A percentile compares a stretch with the other conserved stretches of the same genome.
These are phyloP conservation scores for Colletotrichum sidae DNA, from an alignment of 2,329 filamentous ascomycete species.

Conservation along the genomic window DNA sequence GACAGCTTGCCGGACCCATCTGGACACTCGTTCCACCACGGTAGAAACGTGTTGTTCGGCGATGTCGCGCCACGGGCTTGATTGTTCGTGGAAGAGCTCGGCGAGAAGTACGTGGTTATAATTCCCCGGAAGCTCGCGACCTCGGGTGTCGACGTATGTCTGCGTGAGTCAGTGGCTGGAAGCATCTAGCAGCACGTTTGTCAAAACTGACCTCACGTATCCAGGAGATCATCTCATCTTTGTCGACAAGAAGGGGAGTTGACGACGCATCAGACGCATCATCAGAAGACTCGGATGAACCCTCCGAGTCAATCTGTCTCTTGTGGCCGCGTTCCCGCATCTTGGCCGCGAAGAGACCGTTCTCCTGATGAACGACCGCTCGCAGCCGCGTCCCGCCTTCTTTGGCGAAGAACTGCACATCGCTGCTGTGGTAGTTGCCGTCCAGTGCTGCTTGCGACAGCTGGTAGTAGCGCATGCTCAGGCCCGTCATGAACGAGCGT, in stretches of 20 bases:
- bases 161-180: conserved; percentile 41
- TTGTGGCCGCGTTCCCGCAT: conserved; percentile 57
- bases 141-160: conserved; percentile 11
- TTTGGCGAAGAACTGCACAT: conserved; percentile 59
- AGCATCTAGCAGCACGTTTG: conserved; percentile 37
- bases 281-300: background rate
- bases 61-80: conserved; percentile 58
- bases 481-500: conserved; percentile 56
- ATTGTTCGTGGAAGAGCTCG: conserved; percentile 71
- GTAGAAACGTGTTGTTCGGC: conserved; percentile 9
- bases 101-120: conserved; percentile 70
- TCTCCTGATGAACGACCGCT: conserved; percentile 64
- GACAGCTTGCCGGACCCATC: conserved; percentile 12
- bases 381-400: conserved; percentile 60
- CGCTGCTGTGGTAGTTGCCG: conserved; percentile 58
- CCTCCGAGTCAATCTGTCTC: conserved; percentile 44
- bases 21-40: background rate
- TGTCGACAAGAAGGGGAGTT: conserved; percentile 37
- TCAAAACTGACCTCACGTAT: background rate
- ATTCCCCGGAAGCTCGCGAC: conserved; percentile 67
- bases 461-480: conserved; percentile 57
- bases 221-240: conserved; percentile 4
- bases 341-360: conserved; percentile 56
- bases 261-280: conserved; percentile 26
- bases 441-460: conserved; percentile 59